A percentile compares a stretch with the other conserved stretches of the same genome.
phyloP scores from a whole-genome alignment of 148 eudicot genomes.

The Rhododendron griersonianum region DNA sequence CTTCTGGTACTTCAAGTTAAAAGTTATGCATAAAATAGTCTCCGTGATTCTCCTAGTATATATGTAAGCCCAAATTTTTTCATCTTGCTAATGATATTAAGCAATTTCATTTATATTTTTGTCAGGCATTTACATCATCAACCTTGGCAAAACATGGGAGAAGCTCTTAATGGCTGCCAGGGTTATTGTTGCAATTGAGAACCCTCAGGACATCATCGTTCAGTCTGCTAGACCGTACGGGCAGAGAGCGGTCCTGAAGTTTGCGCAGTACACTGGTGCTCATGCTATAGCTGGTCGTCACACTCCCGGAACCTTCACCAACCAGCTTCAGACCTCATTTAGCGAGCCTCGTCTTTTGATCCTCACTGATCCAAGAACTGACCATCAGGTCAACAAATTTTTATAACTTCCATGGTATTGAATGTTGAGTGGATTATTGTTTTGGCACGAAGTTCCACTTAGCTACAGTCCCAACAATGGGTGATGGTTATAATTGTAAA shows the following conservation, averaged over 20 bases:
- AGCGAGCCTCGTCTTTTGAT: slow-evolving; percentile 12
- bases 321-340: slow-evolving; percentile 10
- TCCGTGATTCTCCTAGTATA: too few species aligned
- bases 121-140: slow-evolving; percentile 11
- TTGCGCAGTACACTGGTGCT: slow-evolving; percentile 14
- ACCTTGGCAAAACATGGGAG: slow-evolving; percentile 15
- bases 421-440: background rate
- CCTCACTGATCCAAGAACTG: slow-evolving; percentile 10
- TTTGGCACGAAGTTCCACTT: background rate
- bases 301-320: slow-evolving; percentile 8
- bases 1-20: background rate
- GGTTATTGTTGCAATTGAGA: slow-evolving; percentile 11
- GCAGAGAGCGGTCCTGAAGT: slow-evolving; percentile 10
- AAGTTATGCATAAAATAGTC: background rate
- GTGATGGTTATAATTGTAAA: background rate
- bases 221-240: slow-evolving; percentile 14
- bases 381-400: slow-evolving; percentile 5
- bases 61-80: background rate
- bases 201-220: slow-evolving; percentile 9
- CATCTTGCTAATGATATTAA: background rate
- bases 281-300: slow-evolving; percentile 14
- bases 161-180: slow-evolving; percentile 8
- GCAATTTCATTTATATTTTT: background rate
- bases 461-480: background rate
- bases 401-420: background rate